A percentile compares a stretch with the other conserved stretches of the same genome.
Conservation (phyloP, 768 basidiomycete genomes). For the Naganishia onofrii region DNA sequence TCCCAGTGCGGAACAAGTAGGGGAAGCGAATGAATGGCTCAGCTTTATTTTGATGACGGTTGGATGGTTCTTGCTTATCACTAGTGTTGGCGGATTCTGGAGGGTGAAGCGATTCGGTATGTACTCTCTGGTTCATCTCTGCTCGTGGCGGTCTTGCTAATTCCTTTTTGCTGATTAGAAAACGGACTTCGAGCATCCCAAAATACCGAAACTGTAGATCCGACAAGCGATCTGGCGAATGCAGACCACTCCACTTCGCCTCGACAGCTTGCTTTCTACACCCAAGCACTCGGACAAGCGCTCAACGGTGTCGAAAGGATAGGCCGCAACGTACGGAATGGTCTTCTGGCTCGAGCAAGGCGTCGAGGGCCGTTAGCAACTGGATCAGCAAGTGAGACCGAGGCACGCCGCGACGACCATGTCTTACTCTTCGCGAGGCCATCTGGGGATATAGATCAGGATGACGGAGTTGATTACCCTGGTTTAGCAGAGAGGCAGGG, state of each 20-base stretch:
- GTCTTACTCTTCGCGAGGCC: slow-evolving; percentile 18
- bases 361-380: slow-evolving; percentile 15
- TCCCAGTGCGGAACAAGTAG: slow-evolving; percentile 48
- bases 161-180: slow-evolving; percentile 6
- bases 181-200: slow-evolving; percentile 28
- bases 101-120: slow-evolving; percentile 49
- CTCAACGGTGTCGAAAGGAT: slow-evolving; percentile 10
- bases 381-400: not conserved
- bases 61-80: slow-evolving; percentile 84
- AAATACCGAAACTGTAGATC: slow-evolving; percentile 18
- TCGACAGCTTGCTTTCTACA: slow-evolving; percentile 25
- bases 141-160: not conserved
- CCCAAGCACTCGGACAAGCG: slow-evolving; percentile 10
- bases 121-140: not conserved
- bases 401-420: slow-evolving; percentile 17
- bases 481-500: slow-evolving; percentile 25
- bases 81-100: slow-evolving; percentile 69
- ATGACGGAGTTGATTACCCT: slow-evolving; percentile 28
- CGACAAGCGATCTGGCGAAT: slow-evolving; percentile 23
- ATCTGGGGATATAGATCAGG: slow-evolving; percentile 23
- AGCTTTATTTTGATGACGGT: slow-evolving; percentile 88
- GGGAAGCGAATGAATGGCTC: slow-evolving; percentile 73
- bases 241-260: slow-evolving; percentile 8
- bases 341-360: slow-evolving; percentile 7
- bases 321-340: slow-evolving; percentile 6